phyloP scores from a whole-genome alignment of 1,284 basidiomycete genomes.

The Microbotryum lychnidis-dioicae region DNA sequence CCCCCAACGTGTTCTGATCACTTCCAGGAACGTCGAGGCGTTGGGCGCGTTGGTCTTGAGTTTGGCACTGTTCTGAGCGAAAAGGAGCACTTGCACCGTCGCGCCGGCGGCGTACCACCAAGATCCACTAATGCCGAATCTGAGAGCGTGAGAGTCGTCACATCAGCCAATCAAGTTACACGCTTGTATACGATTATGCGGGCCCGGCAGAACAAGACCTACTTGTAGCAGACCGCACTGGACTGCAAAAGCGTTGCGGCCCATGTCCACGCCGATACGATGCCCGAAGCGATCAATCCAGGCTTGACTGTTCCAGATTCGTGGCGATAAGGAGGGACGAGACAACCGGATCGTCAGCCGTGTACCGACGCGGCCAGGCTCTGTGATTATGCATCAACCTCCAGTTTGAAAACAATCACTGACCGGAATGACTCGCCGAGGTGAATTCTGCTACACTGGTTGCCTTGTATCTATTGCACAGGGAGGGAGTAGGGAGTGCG shows the following conservation, averaged over 20 bases:
- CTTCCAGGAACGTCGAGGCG: constrained; percentile 53
- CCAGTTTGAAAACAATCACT: background rate
- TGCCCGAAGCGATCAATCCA: constrained; percentile 79
- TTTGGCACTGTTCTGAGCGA: constrained; percentile 46
- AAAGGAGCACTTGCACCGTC: constrained; percentile 50
- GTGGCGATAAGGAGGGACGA: background rate
- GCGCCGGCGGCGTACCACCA: constrained; percentile 56
- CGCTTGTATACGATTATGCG: background rate
- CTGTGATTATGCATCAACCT: background rate
- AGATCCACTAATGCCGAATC: constrained; percentile 47
- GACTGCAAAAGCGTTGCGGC: constrained; percentile 51
- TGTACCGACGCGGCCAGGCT: background rate
- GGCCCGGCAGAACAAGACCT: background rate
- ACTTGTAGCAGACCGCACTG: constrained; percentile 66
- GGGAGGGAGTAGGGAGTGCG: constrained; percentile 10
- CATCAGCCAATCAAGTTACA: background rate
- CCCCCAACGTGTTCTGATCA: constrained; percentile 64
- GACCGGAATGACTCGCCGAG: constrained; percentile 47
- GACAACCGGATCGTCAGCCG: background rate
- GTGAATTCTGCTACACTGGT: constrained; percentile 63
- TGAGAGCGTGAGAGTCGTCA: background rate
- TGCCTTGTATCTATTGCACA: constrained; percentile 28
- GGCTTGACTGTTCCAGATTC: constrained; percentile 49
- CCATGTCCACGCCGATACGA: constrained; percentile 55
- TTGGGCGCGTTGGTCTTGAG: constrained; percentile 55